phyloP scores from a whole-genome alignment of 129 eudicot genomes.

The Oenanthe sinensis region DNA sequence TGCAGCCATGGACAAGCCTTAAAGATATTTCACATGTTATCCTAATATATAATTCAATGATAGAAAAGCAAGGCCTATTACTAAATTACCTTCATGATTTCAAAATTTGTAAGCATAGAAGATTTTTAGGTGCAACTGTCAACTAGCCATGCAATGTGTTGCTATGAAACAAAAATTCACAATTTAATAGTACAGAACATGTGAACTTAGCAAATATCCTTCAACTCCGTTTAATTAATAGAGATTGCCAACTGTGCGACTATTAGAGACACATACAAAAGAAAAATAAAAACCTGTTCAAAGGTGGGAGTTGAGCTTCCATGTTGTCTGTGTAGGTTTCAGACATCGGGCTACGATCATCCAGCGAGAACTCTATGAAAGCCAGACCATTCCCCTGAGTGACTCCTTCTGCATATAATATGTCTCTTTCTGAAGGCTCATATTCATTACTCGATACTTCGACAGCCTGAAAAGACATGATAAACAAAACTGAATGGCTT shows the following conservation, averaged over 20 bases:
- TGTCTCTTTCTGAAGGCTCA: constrained; percentile 90
- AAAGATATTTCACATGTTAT: background rate
- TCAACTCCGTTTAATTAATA: background rate
- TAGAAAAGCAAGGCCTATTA: background rate
- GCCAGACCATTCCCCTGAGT: constrained; percentile 95
- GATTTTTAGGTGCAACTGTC: background rate
- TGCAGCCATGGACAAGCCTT: background rate
- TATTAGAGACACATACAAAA: background rate
- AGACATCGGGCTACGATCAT: constrained; percentile 93
- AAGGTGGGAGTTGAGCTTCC: constrained; percentile 65
- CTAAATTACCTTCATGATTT: background rate
- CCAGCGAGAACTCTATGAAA: constrained; percentile 86
- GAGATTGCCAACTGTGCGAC: background rate
- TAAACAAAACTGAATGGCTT: background rate
- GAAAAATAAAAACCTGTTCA: constrained; percentile 45
- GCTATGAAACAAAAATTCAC: background rate
- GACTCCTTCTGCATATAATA: constrained; percentile 90
- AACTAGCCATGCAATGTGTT: background rate
- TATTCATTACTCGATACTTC: constrained; percentile 95
- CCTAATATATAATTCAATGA: background rate
- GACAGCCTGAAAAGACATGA: constrained; percentile 53
- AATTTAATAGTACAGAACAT: background rate
- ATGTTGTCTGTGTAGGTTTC: constrained; percentile 72
- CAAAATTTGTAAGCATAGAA: background rate
- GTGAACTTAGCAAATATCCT: background rate